These are phyloP conservation scores for Sphaerulina vaccinii DNA, from an alignment of 2,329 filamentous ascomycete species.

Conservation along the genomic window DNA sequence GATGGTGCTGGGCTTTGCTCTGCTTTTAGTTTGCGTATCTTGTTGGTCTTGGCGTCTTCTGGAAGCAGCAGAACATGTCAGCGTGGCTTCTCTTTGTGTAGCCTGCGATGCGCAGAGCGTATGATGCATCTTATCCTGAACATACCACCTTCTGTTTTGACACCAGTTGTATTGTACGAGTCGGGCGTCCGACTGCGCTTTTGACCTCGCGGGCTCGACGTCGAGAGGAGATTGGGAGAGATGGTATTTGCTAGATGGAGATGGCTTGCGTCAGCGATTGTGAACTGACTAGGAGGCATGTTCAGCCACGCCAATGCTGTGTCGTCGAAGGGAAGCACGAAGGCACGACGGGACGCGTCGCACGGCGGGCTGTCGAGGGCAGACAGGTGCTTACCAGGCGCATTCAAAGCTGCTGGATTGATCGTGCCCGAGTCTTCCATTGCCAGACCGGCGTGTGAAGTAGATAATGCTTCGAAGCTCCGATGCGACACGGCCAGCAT, in stretches of 20 bases:
- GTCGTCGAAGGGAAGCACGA: neutral
- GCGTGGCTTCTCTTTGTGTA: slow-evolving; percentile 14
- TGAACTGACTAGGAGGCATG: neutral
- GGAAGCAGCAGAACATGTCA: slow-evolving; percentile 26
- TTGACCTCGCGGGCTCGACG: slow-evolving; percentile 63
- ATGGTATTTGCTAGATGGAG: slow-evolving; percentile 41
- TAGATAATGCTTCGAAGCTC: slow-evolving; percentile 31
- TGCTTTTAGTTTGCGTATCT: slow-evolving; percentile 41
- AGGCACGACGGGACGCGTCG: slow-evolving; percentile 20
- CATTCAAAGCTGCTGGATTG: slow-evolving; percentile 83
- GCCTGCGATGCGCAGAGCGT: neutral
- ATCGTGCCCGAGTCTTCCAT: slow-evolving; percentile 82
- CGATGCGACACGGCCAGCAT: slow-evolving; percentile 40
- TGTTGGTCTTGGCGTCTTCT: slow-evolving; percentile 51
- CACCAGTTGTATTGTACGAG: slow-evolving; percentile 48
- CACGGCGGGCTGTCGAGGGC: slow-evolving; percentile 19
- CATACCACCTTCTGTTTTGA: slow-evolving; percentile 65
- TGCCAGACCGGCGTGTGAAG: slow-evolving; percentile 31
- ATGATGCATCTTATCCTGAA: slow-evolving; percentile 45
- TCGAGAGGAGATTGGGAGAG: slow-evolving; percentile 46
- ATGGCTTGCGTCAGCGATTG: slow-evolving; percentile 22
- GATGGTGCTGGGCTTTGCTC: slow-evolving; percentile 28
- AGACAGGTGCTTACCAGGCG: slow-evolving; percentile 62
- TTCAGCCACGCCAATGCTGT: neutral
- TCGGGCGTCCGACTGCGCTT: slow-evolving; percentile 80